These are phyloP conservation scores for Diplodia corticola DNA, from an alignment of 2,329 filamentous ascomycete genomes.

Conservation along the genomic window DNA sequence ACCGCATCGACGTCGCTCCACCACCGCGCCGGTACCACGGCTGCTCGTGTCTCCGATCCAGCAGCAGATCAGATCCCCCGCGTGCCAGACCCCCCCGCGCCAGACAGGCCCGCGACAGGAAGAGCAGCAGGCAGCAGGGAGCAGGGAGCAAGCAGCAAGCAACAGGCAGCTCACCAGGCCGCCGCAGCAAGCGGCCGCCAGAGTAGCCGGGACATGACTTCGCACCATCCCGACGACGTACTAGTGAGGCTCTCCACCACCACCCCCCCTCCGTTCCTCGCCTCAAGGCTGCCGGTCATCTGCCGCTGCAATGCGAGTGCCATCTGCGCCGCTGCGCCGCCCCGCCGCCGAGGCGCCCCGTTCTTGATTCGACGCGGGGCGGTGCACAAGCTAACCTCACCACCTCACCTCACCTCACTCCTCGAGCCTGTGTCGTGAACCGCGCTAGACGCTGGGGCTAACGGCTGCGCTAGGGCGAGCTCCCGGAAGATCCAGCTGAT, in stretches of 20 bases:
- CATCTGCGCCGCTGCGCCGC: neutral
- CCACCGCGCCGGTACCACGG: slow-evolving; percentile 15
- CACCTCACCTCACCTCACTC: neutral
- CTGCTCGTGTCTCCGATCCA: slow-evolving; percentile 4
- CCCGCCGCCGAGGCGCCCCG: neutral
- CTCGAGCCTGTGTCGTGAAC: neutral
- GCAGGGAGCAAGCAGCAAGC: too few species aligned
- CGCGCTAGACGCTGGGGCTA: slow-evolving; percentile 2
- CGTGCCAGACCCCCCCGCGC: neutral
- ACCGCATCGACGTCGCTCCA: slow-evolving; percentile 10
- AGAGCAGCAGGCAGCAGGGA: too few species aligned
- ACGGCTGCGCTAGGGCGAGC: slow-evolving; percentile 14
- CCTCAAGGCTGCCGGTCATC: slow-evolving; percentile 10
- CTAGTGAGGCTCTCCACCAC: slow-evolving; percentile 15
- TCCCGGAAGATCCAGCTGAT: slow-evolving; percentile 20
- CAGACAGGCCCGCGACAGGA: neutral
- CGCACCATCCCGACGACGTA: slow-evolving; percentile 13
- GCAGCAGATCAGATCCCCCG: slow-evolving; percentile 17
- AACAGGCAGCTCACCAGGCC: neutral
- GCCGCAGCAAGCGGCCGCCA: neutral
- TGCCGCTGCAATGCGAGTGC: slow-evolving; percentile 6
- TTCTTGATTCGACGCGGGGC: neutral
- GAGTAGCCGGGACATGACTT: slow-evolving; percentile 6
- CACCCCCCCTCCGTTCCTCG: slow-evolving; percentile 1
- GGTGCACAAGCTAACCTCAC: neutral